Base-by-base conservation (phyloP, 352 stramenopile species). In the Pythium brachiatum region DNA sequence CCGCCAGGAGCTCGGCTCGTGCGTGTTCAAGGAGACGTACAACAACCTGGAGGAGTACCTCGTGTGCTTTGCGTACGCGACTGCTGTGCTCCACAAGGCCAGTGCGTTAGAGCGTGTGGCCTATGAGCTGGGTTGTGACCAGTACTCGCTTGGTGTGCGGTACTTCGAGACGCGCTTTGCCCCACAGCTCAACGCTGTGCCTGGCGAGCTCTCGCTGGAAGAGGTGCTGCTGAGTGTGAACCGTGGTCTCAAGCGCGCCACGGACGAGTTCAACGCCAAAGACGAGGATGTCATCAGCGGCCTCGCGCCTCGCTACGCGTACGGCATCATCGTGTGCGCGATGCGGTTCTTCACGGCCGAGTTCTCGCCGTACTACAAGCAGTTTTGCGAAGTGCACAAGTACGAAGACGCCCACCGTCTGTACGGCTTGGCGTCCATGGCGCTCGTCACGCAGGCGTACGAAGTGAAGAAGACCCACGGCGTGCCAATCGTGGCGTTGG, bases 161-260 rank as follows among this genome's bases (percentile, higher is more conserved):
- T 95, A 96, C 73, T 89, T 96, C 31, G 89, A 96, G 72, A 77
- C 86, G 8, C 79, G 89, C 34, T 96, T 96, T 51, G 89, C 89
- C 0, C 89, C 89, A 27, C 89, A 96, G 58, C 66, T 96, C 13
- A 76, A 91, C 34, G 84, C 85, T 0, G 68, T 84, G 7, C 80
- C 82, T 1, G 81, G 83, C 23, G 55, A 75, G 4, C 64, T 95
- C 20, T 78, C 84, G 27, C 67, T 94, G 1, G 83, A 93, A 44
- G 70, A 94, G 20, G 84, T 95, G 21, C 71, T 96, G 46, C 61
- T 87, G 25, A 75, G 68, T 64, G 75, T 95, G 39, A 72, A 91
- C 60, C 70, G 76, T 41, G 83, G 75, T 11, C 70, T 90, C 4
- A 53, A 78, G 70, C 78, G 81, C n/a, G 84, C 81, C 13, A 83